Percentiles rank a stretch among this genome's conserved stretches.
Evolutionary conservation across 2,329 filamentous ascomycete species (phyloP).

Genomic region (Gaeumannomyces sp.): DNA sequence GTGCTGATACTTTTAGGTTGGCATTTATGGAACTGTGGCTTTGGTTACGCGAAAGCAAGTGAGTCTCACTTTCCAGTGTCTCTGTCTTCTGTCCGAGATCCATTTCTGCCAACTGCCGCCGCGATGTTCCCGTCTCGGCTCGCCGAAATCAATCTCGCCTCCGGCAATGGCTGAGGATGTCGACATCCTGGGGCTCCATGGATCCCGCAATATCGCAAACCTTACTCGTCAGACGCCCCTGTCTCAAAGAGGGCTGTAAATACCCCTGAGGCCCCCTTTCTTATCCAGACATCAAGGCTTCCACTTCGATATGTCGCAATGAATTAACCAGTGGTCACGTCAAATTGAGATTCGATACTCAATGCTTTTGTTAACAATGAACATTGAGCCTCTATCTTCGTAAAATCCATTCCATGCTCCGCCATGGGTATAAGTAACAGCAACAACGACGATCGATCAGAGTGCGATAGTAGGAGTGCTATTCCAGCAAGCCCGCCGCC

Average conservation of each 20-base stretch:
- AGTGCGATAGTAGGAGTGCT: conserved; percentile 17
- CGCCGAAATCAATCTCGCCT: not conserved
- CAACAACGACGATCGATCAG: no score
- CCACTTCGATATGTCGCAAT: not conserved
- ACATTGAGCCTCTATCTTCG: not conserved
- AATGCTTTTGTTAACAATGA: not conserved
- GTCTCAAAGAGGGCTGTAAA: not conserved
- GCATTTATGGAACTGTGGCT: no score
- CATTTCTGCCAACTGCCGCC: not conserved
- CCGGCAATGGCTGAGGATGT: not conserved
- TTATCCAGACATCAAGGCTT: not conserved
- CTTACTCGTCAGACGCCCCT: not conserved
- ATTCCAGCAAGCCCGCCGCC: conserved; percentile 80
- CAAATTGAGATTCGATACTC: not conserved
- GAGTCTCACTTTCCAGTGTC: not conserved
- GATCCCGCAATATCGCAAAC: not conserved
- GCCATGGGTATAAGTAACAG: no score
- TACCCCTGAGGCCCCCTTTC: not conserved
- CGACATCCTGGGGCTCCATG: not conserved
- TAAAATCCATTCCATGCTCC: not conserved
- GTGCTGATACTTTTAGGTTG: not conserved
- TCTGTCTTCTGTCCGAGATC: not conserved
- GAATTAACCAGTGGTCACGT: not conserved
- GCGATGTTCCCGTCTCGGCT: not conserved
- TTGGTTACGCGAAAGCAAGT: no score